Evolutionary conservation across 2,329 filamentous ascomycete species (phyloP), one percentile per base, ranked within the genome.

Genomic region (Xylariomycetidae sp.): DNA sequence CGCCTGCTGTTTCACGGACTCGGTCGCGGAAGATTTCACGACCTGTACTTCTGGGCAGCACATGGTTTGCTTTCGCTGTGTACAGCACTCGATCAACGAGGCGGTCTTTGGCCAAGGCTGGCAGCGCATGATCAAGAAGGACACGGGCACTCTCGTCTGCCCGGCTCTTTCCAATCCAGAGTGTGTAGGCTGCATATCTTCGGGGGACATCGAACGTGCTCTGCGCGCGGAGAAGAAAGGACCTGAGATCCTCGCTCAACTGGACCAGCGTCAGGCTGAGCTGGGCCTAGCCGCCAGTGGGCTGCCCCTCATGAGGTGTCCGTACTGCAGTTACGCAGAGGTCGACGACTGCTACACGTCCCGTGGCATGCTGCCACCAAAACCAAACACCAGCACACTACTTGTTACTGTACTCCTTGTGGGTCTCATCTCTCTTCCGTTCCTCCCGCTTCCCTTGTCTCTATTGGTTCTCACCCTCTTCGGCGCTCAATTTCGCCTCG

Each of bases 21-120:
- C 70, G 10, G 65, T 81, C 0, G 86, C 89, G 42, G 83, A 90
- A 55, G 76, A 85, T 49, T 72, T 89, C 37, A 77, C 82, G 0
- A 72, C 75, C n/a, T 92, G 85, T 62, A 74, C 74, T 51, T 59
- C 67, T 19, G 69, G 74, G 3, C 79, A 76, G 2, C 85, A 92
- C 60, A 74, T 85, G 53, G 70, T 90, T 34, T 92, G 85, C 61
- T 81, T 89, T 59, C 75, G 76, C 28, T 96, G 92, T 58, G 80
- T 96, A 31, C 81, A 82, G 43, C 78, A 83, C 44, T 82, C 88
- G 9, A 73, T 90, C 38, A 83, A 82, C 31, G 90, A 96, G 56
- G 88, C 89, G 2, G 66, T 96, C 0, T 96, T 94, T 54, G 92
- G 92, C 0, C 92, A 96, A 57, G 86, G 86, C 32, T 95, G 90